Conservation (phyloP, 345 rosid genomes). For the Salix brachista region DNA sequence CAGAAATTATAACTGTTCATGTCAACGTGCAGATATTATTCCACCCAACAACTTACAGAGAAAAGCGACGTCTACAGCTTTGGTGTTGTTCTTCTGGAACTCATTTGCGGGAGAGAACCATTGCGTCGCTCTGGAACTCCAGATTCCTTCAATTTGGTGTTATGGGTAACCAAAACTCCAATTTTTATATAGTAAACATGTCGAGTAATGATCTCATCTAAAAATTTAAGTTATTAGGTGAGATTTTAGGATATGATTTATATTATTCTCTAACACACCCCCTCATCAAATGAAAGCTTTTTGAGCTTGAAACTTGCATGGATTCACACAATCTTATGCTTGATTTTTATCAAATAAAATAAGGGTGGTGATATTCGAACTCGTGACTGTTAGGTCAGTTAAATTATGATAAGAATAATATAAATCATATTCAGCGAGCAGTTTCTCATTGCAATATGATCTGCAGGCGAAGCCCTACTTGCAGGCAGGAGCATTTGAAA, state of each 20-base stretch:
- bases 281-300: too few species aligned
- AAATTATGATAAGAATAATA: too few species aligned
- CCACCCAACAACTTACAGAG: constrained; percentile 87
- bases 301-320: too few species aligned
- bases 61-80: constrained; percentile 91
- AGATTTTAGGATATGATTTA: too few species aligned
- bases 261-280: too few species aligned
- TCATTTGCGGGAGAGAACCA: constrained; percentile 91
- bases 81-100: constrained; percentile 85
- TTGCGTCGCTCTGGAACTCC: constrained; percentile 73
- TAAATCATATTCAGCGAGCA: neutral
- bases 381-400: too few species aligned
- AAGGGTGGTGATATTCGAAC: too few species aligned
- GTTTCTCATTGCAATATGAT: neutral
- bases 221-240: too few species aligned
- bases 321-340: too few species aligned
- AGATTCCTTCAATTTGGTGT: constrained; percentile 87
- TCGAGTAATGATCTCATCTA: too few species aligned
- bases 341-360: too few species aligned
- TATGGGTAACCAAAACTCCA: constrained; percentile 51
- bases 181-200: too few species aligned
- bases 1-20: neutral
- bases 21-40: constrained; percentile 54
- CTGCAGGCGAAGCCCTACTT: constrained; percentile 84
- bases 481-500: constrained; percentile 84